Base-by-base conservation (phyloP, 371 early-diverging fungal species). In the Mucor ambiguus region DNA sequence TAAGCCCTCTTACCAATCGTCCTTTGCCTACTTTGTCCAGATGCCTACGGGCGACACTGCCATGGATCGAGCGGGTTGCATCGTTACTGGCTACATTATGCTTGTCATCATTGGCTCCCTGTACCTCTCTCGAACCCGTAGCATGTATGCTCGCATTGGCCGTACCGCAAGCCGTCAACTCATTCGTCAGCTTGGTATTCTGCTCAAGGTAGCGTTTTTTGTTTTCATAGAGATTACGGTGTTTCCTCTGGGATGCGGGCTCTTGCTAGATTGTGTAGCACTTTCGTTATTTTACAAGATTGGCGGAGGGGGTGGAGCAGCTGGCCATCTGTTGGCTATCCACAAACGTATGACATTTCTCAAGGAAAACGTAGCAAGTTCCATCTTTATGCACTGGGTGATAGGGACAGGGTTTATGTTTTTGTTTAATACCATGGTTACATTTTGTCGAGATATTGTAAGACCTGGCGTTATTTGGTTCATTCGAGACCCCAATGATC, bases 381-480 rank as follows among this genome's bases (percentile, higher is more conserved):
- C 89, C 5, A 68, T 82, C 56, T 88, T 93, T 60, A 75, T 93
- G 62, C 95, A 95, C 72, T 96, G 95, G 97, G 86, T 95, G 60
- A 69, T 88, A 0, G 97, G 97, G 0, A 94, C 97, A 10, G 84
- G 85, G 2, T 94, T 94, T 74, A 94, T 96, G 94, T 93, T 93
- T 68, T 82, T 92, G 63, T 92, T 97, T 83, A 90, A 96, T 2
- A 70, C 83, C 14, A 91, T 94, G 69, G 87, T 97, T 26, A 68
- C 87, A 20, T 74, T 84, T 44, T 90, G 92, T 32, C 88, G 96
- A 28, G 84, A 88, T 32, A 82, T 92, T 26, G 85, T 95, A n/a
- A 89, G 97, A 0, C 92, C 92, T 1, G 96, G 96, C 24, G 93
- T 96, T 26, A 83, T 96, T 80, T 96, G 96, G 96, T 96, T 96